Percentiles rank a stretch among this genome's conserved stretches.
phyloP scores from a whole-genome alignment of 345 rosid genomes.

The Euclidium syriacum region DNA sequence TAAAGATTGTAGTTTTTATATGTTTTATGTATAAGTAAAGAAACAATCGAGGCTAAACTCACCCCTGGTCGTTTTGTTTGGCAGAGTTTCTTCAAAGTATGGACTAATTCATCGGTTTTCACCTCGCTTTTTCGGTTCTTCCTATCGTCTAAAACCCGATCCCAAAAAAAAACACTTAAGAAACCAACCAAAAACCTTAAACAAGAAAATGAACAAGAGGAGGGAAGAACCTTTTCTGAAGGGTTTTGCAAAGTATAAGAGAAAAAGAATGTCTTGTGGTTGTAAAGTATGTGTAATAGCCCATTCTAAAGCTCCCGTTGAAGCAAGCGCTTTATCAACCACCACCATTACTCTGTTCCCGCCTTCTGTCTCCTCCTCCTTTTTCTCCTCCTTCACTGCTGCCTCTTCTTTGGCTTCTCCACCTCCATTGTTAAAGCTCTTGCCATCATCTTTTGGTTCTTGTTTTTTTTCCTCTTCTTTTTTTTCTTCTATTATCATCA shows the following conservation, averaged over 20 bases:
- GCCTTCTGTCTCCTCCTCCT: not conserved
- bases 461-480: not conserved
- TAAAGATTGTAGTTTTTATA: not conserved
- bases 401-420: conserved; percentile 15
- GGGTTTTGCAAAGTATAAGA: conserved; percentile 48
- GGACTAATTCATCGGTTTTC: conserved; percentile 46
- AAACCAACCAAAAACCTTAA: not conserved
- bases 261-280: conserved; percentile 52
- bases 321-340: conserved; percentile 61
- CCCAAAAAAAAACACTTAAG: not conserved
- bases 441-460: conserved; percentile 15
- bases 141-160: conserved; percentile 28
- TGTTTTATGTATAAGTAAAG: not conserved
- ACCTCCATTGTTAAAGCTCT: conserved; percentile 12
- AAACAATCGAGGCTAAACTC: conserved; percentile 15
- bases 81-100: conserved; percentile 55
- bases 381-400: not conserved
- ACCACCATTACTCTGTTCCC: conserved; percentile 87
- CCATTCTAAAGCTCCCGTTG: conserved; percentile 86
- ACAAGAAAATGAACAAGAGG: not conserved
- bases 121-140: conserved; percentile 35
- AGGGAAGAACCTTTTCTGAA: conserved; percentile 36
- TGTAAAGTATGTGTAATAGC: conserved; percentile 68
- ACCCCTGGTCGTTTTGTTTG: conserved; percentile 69
- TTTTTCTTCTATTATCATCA: not conserved